Conservation (phyloP, 1,284 basidiomycete species). For the Boletus sp. region DNA sequence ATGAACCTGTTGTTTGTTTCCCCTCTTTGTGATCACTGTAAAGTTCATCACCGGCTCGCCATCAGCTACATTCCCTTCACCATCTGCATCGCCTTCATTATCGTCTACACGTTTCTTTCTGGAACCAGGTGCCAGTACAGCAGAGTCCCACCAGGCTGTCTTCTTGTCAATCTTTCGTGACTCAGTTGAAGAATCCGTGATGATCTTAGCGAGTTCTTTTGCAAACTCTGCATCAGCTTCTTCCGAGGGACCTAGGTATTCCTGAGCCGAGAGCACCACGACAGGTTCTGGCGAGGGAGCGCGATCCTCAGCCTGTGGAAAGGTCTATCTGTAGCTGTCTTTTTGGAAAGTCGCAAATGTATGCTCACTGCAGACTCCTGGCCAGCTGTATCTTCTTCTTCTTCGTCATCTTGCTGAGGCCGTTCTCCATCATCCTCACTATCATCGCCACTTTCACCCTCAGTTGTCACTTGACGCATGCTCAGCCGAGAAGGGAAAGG, state of each 20-base stretch:
- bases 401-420: constrained; percentile 50
- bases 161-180: constrained; percentile 82
- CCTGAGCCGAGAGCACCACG: constrained; percentile 64
- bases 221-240: constrained; percentile 93
- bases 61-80: constrained; percentile 35
- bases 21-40: constrained; percentile 89
- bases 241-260: constrained; percentile 71
- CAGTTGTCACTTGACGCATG: constrained; percentile 35
- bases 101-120: constrained; percentile 60
- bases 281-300: constrained; percentile 74
- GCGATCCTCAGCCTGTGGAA: constrained; percentile 56
- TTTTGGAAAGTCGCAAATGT: neutral
- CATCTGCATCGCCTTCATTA: constrained; percentile 47
- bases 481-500: constrained; percentile 10
- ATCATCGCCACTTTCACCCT: constrained; percentile 69
- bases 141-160: constrained; percentile 82
- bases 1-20: constrained; percentile 86
- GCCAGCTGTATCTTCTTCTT: constrained; percentile 45
- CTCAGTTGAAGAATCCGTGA: constrained; percentile 81
- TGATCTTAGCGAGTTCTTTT: constrained; percentile 93
- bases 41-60: constrained; percentile 78
- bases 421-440: constrained; percentile 62
- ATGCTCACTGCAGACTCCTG: constrained; percentile 52
- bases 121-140: constrained; percentile 63
- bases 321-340: constrained; percentile 2